Percentiles rank a stretch among this genome's conserved stretches.
These are phyloP conservation scores for Entophlyctis helioformis DNA, from an alignment of 192 early-diverging fungal genomes.

Conservation along the genomic window DNA sequence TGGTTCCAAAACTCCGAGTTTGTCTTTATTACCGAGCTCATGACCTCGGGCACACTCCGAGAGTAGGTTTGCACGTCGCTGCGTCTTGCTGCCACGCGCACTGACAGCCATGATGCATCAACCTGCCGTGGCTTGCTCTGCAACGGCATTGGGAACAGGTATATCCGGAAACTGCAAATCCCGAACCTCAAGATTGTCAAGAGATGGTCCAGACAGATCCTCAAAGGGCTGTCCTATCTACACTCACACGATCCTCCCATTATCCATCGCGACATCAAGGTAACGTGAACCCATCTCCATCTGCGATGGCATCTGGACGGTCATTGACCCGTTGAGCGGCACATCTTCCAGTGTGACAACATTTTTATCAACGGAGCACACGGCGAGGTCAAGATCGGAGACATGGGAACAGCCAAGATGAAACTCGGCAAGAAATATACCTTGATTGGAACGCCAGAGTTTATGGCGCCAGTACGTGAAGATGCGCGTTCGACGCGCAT, in stretches of 20 bases:
- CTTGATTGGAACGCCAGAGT: slow-evolving; percentile 73
- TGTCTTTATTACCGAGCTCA: slow-evolving; percentile 72
- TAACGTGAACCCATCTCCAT: slow-evolving; percentile 1
- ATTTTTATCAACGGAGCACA: slow-evolving; percentile 79
- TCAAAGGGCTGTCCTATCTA: slow-evolving; percentile 64
- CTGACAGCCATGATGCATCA: neutral
- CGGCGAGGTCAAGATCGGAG: slow-evolving; percentile 74
- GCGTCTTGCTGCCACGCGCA: neutral
- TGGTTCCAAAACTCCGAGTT: slow-evolving; percentile 68
- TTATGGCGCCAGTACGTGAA: slow-evolving; percentile 61
- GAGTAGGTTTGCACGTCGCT: slow-evolving; percentile 31
- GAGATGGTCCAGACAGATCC: slow-evolving; percentile 67
- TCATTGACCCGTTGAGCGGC: neutral
- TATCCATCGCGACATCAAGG: slow-evolving; percentile 71
- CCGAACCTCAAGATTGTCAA: slow-evolving; percentile 69
- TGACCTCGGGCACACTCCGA: slow-evolving; percentile 74
- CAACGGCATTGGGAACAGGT: slow-evolving; percentile 18
- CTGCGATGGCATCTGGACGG: neutral
- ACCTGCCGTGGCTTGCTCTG: neutral
- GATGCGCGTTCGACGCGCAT: too few relatives aligned
- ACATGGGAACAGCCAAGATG: slow-evolving; percentile 80
- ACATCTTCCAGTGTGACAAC: slow-evolving; percentile 49
- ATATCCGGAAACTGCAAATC: slow-evolving; percentile 58
- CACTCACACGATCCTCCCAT: slow-evolving; percentile 69
- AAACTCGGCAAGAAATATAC: slow-evolving; percentile 76